Percentiles rank a stretch among this genome's conserved stretches.
Evolutionary conservation across 2,329 filamentous ascomycete genomes (phyloP).

Genomic region (Trichoderma atroviride): DNA sequence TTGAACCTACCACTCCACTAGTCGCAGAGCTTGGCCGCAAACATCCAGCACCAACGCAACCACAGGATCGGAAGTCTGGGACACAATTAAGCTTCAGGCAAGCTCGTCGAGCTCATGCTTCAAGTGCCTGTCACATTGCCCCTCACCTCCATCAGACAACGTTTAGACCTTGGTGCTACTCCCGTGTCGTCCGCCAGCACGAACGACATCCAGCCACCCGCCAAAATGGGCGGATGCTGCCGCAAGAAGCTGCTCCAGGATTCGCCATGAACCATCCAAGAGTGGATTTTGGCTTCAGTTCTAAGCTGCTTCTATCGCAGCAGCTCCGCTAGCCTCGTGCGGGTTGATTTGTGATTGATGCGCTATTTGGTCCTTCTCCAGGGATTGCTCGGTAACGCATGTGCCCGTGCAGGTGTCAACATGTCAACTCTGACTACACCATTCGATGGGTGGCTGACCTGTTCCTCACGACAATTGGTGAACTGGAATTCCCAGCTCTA

Average conservation of each 20-base stretch:
- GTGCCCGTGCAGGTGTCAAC: not conserved
- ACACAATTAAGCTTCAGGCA: not conserved
- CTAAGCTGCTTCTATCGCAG: constrained; percentile 11
- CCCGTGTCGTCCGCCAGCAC: not conserved
- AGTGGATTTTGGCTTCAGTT: not conserved
- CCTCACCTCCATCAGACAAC: constrained; percentile 17
- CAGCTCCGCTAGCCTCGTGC: constrained; percentile 7
- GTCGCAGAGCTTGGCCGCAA: constrained; percentile 21
- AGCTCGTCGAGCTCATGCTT: not conserved
- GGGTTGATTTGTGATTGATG: not conserved
- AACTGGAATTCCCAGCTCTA: constrained; percentile 11
- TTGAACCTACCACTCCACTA: constrained; percentile 10
- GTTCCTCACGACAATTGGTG: not conserved
- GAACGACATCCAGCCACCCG: constrained; percentile 20
- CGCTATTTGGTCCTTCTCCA: not conserved
- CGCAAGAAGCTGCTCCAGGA: constrained; percentile 11
- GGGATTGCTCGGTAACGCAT: not conserved
- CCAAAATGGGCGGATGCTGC: constrained; percentile 12
- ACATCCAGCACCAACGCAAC: not conserved
- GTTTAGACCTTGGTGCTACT: not conserved
- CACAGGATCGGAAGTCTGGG: not conserved
- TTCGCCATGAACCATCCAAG: not conserved
- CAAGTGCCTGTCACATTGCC: not conserved
- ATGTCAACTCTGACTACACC: constrained; percentile 10
- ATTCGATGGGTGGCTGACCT: constrained; percentile 22